Conservation (phyloP, 75 land plant species). For the Pinus tabuliformis region DNA sequence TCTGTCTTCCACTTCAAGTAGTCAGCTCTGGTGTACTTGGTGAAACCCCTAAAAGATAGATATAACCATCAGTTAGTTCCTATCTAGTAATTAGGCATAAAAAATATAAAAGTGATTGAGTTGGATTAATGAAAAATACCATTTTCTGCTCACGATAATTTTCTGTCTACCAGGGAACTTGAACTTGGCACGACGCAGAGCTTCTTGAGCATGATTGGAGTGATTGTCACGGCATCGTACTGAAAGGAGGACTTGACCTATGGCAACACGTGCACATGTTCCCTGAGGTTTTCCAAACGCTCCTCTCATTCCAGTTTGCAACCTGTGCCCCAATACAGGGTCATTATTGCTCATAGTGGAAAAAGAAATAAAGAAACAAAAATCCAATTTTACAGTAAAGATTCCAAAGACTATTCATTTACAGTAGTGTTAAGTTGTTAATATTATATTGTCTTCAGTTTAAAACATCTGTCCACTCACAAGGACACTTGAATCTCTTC, state of each 20-base stretch:
- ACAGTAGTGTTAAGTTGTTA: too few species aligned
- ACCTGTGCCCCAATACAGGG: conserved; percentile 15
- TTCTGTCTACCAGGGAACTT: conserved; percentile 74
- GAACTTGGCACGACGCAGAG: conserved; percentile 69
- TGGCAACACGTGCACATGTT: conserved; percentile 61
- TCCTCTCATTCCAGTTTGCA: conserved; percentile 75
- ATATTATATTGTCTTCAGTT: too few species aligned
- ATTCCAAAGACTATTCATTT: neutral
- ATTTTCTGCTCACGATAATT: conserved; percentile 66
- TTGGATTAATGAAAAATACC: conserved; percentile 20
- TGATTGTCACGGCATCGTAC: conserved; percentile 65
- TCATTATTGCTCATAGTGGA: neutral
- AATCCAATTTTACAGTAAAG: neutral
- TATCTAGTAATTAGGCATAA: neutral
- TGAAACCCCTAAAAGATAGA: conserved; percentile 50
- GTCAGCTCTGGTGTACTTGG: conserved; percentile 51
- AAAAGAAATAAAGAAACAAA: neutral
- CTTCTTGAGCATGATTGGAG: conserved; percentile 57
- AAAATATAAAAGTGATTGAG: neutral
- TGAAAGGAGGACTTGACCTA: conserved; percentile 62
- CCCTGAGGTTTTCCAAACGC: conserved; percentile 75
- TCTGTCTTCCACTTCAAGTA: conserved; percentile 63
- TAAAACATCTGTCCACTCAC: too few species aligned
- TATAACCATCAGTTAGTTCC: neutral
- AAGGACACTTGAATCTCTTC: too few species aligned